Conservation (phyloP, 2,329 filamentous ascomycete species). For the Neonectria magnoliae region DNA sequence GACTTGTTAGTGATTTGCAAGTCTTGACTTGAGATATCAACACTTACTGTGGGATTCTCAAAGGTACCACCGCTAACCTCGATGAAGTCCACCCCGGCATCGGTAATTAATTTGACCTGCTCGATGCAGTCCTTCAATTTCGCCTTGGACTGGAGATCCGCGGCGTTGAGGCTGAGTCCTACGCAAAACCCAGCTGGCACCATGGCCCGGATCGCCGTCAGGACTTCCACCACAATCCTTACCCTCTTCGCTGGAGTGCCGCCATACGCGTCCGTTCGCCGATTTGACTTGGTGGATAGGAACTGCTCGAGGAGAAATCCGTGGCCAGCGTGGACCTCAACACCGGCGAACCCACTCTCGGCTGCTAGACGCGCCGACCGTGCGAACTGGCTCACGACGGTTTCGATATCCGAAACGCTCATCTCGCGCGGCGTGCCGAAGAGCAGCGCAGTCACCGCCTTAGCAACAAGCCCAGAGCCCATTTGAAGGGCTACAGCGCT, state of each 20-base stretch:
- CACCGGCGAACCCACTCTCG: constrained; percentile 56
- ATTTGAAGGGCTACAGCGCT: constrained; percentile 53
- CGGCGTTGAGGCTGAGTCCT: constrained; percentile 64
- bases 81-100: constrained; percentile 69
- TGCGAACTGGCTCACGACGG: constrained; percentile 62
- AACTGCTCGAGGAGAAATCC: constrained; percentile 68
- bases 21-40: neutral
- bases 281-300: constrained; percentile 59
- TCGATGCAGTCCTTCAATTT: constrained; percentile 63
- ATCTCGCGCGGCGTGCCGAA: constrained; percentile 66
- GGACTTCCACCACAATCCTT: constrained; percentile 60
- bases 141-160: constrained; percentile 60
- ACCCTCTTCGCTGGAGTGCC: constrained; percentile 59
- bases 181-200: constrained; percentile 56
- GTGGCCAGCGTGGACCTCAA: constrained; percentile 59
- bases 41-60: constrained; percentile 58
- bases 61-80: constrained; percentile 72
- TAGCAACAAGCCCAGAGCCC: constrained; percentile 49
- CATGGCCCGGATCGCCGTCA: constrained; percentile 50
- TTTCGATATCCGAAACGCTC: constrained; percentile 61
- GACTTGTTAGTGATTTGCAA: constrained; percentile 7
- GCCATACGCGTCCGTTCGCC: constrained; percentile 63
- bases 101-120: constrained; percentile 61
- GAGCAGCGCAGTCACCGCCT: constrained; percentile 44
- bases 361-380: constrained; percentile 57